These are phyloP conservation scores for Ogataea parapolymorpha DNA, from an alignment of 805 yeast species.

Conservation along the genomic window DNA sequence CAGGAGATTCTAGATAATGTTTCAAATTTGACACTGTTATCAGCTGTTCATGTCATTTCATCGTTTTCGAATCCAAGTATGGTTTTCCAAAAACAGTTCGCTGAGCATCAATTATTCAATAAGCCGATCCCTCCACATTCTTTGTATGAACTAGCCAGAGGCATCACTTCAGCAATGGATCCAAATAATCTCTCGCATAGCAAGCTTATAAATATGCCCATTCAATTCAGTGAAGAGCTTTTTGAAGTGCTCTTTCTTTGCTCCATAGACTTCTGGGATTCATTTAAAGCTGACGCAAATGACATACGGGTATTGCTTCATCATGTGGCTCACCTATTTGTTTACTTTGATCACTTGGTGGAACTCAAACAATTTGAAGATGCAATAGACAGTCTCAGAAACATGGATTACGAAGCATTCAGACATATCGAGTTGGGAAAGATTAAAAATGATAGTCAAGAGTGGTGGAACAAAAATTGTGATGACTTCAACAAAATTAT, in stretches of 20 bases:
- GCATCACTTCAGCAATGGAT: no score
- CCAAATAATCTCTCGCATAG: not conserved
- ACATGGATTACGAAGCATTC: constrained; percentile 44
- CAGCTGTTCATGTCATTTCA: not conserved
- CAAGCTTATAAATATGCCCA: constrained; percentile 23
- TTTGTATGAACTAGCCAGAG: not conserved
- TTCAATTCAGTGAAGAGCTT: constrained; percentile 48
- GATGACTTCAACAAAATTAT: constrained; percentile 48
- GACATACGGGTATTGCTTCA: constrained; percentile 52
- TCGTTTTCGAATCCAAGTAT: constrained; percentile 56
- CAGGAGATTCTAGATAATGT: constrained; percentile 32
- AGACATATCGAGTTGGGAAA: constrained; percentile 50
- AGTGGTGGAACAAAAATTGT: constrained; percentile 45
- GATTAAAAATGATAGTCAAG: constrained; percentile 33
- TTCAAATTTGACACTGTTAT: constrained; percentile 10
- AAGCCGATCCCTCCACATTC: constrained; percentile 18
- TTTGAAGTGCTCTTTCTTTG: constrained; percentile 55
- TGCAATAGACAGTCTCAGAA: constrained; percentile 40
- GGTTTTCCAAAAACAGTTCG: constrained; percentile 57
- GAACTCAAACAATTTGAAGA: constrained; percentile 38
- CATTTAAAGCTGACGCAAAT: constrained; percentile 49
- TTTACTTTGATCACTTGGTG: constrained; percentile 23
- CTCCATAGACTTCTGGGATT: constrained; percentile 62
- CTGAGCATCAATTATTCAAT: constrained; percentile 64
- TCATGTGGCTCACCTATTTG: constrained; percentile 39